These are phyloP conservation scores for Neoboletus magnificus DNA, from an alignment of 768 basidiomycete species.

Conservation along the genomic window DNA sequence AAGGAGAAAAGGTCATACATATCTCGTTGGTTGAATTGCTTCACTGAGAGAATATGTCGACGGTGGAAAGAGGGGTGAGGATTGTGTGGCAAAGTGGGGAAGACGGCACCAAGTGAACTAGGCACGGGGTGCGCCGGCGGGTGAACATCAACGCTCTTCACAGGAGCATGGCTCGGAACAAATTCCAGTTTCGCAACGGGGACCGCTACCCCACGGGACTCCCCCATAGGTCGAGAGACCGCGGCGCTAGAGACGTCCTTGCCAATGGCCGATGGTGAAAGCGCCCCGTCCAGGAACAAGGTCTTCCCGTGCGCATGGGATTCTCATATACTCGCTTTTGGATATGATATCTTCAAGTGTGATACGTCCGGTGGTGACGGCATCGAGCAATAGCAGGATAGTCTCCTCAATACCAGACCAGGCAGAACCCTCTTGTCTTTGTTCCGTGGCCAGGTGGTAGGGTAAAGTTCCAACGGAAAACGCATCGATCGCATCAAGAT, in stretches of 20 bases:
- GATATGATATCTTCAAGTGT: conserved; percentile 83
- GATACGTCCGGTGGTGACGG: conserved; percentile 75
- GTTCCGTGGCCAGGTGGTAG: conserved; percentile 64
- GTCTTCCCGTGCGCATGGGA: conserved; percentile 85
- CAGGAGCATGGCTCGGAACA: conserved; percentile 29
- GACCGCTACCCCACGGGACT: conserved; percentile 23
- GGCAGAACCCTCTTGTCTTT: conserved; percentile 57
- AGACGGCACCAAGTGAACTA: conserved; percentile 9
- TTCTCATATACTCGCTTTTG: conserved; percentile 85
- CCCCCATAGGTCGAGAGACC: conserved; percentile 40
- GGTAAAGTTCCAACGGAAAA: conserved; percentile 90
- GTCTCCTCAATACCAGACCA: conserved; percentile 85
- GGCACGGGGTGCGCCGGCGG: conserved; percentile 10
- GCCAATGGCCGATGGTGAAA: conserved; percentile 58
- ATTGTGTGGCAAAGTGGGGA: conserved; percentile 20
- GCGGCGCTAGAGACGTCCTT: conserved; percentile 69
- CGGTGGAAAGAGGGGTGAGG: conserved; percentile 89
- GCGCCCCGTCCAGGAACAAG: conserved; percentile 79
- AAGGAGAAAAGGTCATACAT: conserved; percentile 91
- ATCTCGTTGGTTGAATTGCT: conserved; percentile 87
- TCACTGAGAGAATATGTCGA: conserved; percentile 90
- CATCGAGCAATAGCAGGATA: conserved; percentile 82
- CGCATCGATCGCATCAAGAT: conserved; percentile 78
- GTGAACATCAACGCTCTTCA: conserved; percentile 30
- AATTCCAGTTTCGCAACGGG: conserved; percentile 27